These are phyloP conservation scores for Colletotrichum tropicale DNA, from an alignment of 2,329 filamentous ascomycete genomes.

Conservation along the genomic window DNA sequence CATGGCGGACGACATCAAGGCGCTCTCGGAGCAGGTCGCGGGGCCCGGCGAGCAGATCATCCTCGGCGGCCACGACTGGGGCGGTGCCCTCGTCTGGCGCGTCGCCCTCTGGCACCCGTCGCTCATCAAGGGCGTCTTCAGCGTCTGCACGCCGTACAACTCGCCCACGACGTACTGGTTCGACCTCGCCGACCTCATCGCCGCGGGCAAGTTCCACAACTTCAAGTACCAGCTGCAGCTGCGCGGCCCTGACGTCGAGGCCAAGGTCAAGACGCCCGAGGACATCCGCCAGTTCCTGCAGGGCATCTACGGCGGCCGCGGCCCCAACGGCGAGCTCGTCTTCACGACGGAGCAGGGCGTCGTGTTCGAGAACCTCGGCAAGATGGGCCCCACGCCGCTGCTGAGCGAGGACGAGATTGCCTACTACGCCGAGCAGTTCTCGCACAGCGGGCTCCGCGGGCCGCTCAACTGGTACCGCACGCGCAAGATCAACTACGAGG, in stretches of 20 bases:
- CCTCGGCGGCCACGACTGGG: constrained; percentile 93
- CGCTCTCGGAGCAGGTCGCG: constrained; percentile 65
- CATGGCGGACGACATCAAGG: constrained; percentile 76
- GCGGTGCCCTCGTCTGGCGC: constrained; percentile 78
- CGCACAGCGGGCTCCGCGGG: constrained; percentile 75
- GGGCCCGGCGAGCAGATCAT: constrained; percentile 62
- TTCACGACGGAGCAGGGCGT: constrained; percentile 69
- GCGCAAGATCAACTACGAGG: constrained; percentile 73
- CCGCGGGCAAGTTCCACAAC: constrained; percentile 60
- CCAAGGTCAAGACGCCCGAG: constrained; percentile 57
- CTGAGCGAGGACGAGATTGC: constrained; percentile 74
- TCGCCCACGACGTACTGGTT: constrained; percentile 57
- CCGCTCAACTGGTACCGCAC: constrained; percentile 91
- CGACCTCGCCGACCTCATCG: constrained; percentile 64
- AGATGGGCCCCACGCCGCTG: constrained; percentile 61
- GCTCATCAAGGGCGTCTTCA: constrained; percentile 77
- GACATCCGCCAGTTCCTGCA: constrained; percentile 74
- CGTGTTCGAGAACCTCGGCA: constrained; percentile 64
- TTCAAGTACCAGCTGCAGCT: constrained; percentile 89
- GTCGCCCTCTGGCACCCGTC: constrained; percentile 75
- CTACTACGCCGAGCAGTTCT: constrained; percentile 76
- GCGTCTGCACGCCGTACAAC: constrained; percentile 78
- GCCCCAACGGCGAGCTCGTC: constrained; percentile 56
- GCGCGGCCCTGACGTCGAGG: constrained; percentile 69
- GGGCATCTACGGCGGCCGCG: constrained; percentile 71